Conservation (phyloP, 768 basidiomycete genomes). For the Albatrellus ellisii region DNA sequence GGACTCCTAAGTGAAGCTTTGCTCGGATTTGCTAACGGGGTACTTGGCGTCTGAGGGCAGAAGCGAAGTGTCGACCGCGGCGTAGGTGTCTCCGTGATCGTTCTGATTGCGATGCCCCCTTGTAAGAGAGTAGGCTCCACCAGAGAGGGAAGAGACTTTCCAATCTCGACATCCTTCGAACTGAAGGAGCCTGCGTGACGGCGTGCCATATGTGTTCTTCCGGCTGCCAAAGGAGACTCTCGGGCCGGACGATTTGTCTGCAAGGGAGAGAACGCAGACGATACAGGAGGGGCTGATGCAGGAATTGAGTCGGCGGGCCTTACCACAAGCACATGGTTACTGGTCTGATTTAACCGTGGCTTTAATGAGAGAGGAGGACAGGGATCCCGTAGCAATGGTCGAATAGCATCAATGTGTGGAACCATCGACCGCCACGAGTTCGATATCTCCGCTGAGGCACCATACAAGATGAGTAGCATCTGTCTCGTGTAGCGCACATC, state of each 20-base stretch:
- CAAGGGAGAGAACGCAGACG: constrained; percentile 8
- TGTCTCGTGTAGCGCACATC: constrained; percentile 84
- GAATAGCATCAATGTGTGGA: constrained; percentile 59
- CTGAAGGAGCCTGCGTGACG: constrained; percentile 95
- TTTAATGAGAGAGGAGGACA: constrained; percentile 24
- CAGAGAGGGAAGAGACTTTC: constrained; percentile 64
- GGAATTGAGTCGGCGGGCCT: background rate
- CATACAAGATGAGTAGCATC: constrained; percentile 78
- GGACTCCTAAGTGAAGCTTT: background rate
- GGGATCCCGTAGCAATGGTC: constrained; percentile 41
- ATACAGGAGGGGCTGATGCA: constrained; percentile 19
- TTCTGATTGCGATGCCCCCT: constrained; percentile 27
- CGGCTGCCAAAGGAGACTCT: constrained; percentile 14
- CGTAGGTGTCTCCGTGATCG: constrained; percentile 16
- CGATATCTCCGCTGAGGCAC: constrained; percentile 79
- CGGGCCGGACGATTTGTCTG: constrained; percentile 18
- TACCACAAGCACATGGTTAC: constrained; percentile 5
- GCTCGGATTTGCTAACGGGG: background rate
- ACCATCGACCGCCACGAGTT: constrained; percentile 68
- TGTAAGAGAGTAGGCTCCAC: constrained; percentile 30
- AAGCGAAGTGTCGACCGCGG: constrained; percentile 17
- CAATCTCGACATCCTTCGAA: constrained; percentile 81
- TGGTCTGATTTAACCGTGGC: constrained; percentile 19
- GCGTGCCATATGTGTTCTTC: constrained; percentile 37
- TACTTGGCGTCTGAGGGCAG: constrained; percentile 1